A percentile compares a stretch with the other conserved stretches of the same genome.
Conservation (phyloP, 192 early-diverging fungal genomes). For the Pilobolus umbonatus region DNA sequence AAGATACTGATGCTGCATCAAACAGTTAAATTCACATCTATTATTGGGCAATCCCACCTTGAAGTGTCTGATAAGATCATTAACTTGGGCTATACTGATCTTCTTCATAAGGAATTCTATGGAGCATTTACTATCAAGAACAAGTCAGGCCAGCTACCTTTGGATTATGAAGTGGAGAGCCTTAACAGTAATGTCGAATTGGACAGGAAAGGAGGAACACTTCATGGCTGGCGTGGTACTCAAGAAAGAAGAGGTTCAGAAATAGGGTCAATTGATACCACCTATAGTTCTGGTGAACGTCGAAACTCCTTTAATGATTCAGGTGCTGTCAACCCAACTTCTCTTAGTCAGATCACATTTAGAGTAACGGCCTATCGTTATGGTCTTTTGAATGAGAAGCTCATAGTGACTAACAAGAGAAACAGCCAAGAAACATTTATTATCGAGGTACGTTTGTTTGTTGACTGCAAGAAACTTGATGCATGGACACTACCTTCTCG, state of each 20-base stretch:
- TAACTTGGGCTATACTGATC: conserved; percentile 58
- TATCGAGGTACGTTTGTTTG: conserved; percentile 67
- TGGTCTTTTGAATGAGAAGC: conserved; percentile 56
- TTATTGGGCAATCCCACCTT: conserved; percentile 76
- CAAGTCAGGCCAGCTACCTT: conserved; percentile 60
- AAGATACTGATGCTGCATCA: conserved; percentile 58
- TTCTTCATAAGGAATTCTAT: conserved; percentile 44
- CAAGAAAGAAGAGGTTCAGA: conserved; percentile 17
- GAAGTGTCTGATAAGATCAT: conserved; percentile 60
- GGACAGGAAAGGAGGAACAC: conserved; percentile 45
- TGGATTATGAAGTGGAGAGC: conserved; percentile 60
- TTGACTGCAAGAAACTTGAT: conserved; percentile 48
- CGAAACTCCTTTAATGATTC: conserved; percentile 22
- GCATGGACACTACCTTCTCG: conserved; percentile 13
- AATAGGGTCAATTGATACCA: conserved; percentile 1
- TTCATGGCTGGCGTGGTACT: conserved; percentile 47
- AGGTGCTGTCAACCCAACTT: conserved; percentile 19
- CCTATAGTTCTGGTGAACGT: not conserved
- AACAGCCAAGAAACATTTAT: conserved; percentile 57
- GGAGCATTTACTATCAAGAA: conserved; percentile 68
- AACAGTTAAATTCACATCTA: conserved; percentile 73
- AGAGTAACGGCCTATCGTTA: conserved; percentile 46
- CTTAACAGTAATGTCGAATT: conserved; percentile 46
- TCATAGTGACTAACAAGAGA: conserved; percentile 67
- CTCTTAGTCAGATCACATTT: conserved; percentile 51